phyloP scores from a whole-genome alignment of 768 basidiomycete genomes.

The Leucosporidium yakuticum region DNA sequence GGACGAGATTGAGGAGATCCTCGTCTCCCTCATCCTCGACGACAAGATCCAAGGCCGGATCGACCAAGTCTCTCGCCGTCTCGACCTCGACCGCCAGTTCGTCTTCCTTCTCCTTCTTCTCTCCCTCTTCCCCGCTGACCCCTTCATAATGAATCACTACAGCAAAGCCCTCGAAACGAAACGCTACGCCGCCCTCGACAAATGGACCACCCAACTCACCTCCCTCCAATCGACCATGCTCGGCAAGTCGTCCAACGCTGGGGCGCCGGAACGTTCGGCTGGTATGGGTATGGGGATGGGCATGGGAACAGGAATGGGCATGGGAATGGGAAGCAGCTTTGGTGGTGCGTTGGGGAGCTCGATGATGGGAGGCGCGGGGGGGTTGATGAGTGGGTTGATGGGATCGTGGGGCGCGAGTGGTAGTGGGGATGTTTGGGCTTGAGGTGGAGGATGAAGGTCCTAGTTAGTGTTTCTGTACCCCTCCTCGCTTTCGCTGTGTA shows the following conservation, averaged over 20 bases:
- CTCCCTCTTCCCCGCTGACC: neutral
- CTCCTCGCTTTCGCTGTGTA: too few relatives aligned
- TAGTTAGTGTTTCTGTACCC: too few relatives aligned
- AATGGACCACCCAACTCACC: conserved; percentile 77
- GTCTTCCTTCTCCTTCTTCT: conserved; percentile 19
- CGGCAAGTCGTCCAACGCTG: conserved; percentile 50
- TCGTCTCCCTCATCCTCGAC: conserved; percentile 89
- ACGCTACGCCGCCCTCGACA: conserved; percentile 70
- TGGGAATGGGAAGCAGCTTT: too few relatives aligned
- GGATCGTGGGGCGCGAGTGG: too few relatives aligned
- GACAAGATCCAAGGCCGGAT: conserved; percentile 96
- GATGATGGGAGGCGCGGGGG: too few relatives aligned
- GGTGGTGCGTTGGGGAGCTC: too few relatives aligned
- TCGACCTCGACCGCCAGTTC: conserved; percentile 56
- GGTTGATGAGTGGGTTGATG: too few relatives aligned
- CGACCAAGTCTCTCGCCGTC: conserved; percentile 88
- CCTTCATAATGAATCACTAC: neutral
- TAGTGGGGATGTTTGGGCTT: too few relatives aligned
- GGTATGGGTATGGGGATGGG: neutral
- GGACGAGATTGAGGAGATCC: conserved; percentile 85
- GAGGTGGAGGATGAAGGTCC: too few relatives aligned
- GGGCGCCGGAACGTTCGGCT: conserved; percentile 6
- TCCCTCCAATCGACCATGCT: conserved; percentile 69
- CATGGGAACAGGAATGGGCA: neutral
- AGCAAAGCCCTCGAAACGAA: conserved; percentile 84